Conservation (phyloP, 2,329 filamentous ascomycete species). For the Nigrograna mackinnonii region DNA sequence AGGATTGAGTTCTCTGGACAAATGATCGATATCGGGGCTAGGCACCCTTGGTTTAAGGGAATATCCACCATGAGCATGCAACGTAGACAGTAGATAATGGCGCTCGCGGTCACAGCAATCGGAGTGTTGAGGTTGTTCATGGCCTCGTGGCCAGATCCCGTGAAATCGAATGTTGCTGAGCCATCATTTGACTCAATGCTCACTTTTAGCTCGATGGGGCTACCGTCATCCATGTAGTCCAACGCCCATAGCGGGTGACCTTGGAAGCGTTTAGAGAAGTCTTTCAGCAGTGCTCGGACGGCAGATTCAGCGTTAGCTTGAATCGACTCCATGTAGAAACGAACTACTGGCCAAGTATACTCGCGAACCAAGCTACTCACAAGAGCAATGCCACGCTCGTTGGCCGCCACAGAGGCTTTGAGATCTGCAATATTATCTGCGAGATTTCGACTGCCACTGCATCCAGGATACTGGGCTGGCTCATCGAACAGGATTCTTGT, state of each 20-base stretch:
- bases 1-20: constrained; percentile 30
- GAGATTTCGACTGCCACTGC: not conserved
- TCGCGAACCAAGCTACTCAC: not conserved
- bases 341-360: not conserved
- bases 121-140: constrained; percentile 41
- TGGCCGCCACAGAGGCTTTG: not conserved
- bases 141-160: constrained; percentile 40
- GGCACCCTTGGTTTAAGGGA: constrained; percentile 38
- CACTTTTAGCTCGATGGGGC: constrained; percentile 36
- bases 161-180: constrained; percentile 44
- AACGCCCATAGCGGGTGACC: constrained; percentile 22
- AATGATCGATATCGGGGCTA: constrained; percentile 24
- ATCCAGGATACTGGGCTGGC: not conserved
- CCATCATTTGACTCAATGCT: constrained; percentile 35
- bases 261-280: constrained; percentile 11
- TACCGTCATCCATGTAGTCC: constrained; percentile 49
- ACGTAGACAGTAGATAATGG: constrained; percentile 32
- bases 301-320: not conserved
- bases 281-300: constrained; percentile 23
- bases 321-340: not conserved
- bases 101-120: no score
- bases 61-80: constrained; percentile 34
- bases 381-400: not conserved
- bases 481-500: not conserved
- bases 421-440: not conserved